Evolutionary conservation across 805 yeast genomes (phyloP), one percentile per base, ranked within the genome.

Genomic region (Wickerhamomyces xylosicus): DNA sequence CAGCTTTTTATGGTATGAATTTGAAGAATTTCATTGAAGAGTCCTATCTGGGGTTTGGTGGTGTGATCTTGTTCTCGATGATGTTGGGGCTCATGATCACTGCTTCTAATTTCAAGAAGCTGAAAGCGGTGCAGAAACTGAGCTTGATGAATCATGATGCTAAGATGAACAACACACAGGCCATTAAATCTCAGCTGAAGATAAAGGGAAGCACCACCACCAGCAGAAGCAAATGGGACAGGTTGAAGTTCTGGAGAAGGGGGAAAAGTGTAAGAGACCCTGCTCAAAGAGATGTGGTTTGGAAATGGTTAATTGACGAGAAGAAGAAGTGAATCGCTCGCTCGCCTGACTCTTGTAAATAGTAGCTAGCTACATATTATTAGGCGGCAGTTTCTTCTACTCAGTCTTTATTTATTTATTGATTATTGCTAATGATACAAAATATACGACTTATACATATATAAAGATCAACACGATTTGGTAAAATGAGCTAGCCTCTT

Each of bases 1-100:
- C 96, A 2, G 95, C 95, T 7, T 79, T 87, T 49, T 89, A 85
- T 52, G 95, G 95, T 27, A 84, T 84, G 94, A 84, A 84, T 52
- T 62, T 84, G 50, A 79, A 79, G 45, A 84, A 84, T 50, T 83
- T 77, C 51, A 74, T 83, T 5, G 94, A 84, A 55, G 85, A 80
- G 4, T 73, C 83, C 1, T 51, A 63, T 28, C 52, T 60, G 32
- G 92, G 92, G 0, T 84, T 84, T 57, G 75, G 70, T 0, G 62
- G 67, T 2, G 79, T 82, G 5, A 66, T 80, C 2, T 54, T 57
- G 0, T 40, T 73, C 4, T 77, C 86, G 10, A 47, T 74, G 3
- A 13, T 74, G 0, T 67, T 71, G 42, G 92, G 83, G 0, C 42
- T 69, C 5, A 34, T 68, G 1, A 69, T 83, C 34, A 76, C 85